Evolutionary conservation across 164 flowering plant species (phyloP).

Genomic region (Vitis labrusca): DNA sequence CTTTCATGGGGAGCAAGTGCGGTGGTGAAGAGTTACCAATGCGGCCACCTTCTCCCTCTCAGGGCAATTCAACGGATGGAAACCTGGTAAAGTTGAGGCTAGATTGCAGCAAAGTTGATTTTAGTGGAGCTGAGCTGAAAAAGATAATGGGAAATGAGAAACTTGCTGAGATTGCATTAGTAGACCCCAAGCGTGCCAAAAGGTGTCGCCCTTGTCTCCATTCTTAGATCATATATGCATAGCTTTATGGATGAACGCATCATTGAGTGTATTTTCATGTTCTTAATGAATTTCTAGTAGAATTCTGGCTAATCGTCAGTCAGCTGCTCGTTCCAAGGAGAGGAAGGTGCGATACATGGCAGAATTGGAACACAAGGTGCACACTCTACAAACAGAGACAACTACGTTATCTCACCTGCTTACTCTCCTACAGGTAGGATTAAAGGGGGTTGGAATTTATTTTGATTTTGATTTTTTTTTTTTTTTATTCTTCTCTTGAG

Average conservation of each 20-base stretch:
- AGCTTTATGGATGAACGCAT: background rate
- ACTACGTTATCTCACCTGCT: constrained; percentile 40
- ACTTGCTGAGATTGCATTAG: constrained; percentile 59
- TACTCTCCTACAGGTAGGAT: constrained; percentile 32
- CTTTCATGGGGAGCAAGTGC: constrained; percentile 17
- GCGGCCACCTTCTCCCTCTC: no score
- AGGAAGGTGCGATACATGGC: constrained; percentile 32
- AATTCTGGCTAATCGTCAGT: constrained; percentile 42
- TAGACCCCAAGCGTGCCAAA: constrained; percentile 75
- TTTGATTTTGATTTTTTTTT: background rate
- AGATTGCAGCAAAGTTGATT: constrained; percentile 71
- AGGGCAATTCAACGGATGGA: constrained; percentile 9
- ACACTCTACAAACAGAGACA: constrained; percentile 37
- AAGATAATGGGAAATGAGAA: constrained; percentile 67
- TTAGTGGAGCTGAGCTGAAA: constrained; percentile 66
- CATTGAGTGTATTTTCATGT: background rate
- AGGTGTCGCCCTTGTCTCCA: constrained; percentile 33
- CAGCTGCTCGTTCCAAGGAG: constrained; percentile 44
- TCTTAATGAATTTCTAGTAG: constrained; percentile 10
- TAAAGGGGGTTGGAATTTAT: background rate
- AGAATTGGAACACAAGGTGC: constrained; percentile 43
- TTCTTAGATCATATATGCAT: background rate
- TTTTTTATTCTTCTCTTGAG: background rate
- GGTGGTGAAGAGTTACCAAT: constrained; percentile 4
- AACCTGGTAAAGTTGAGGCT: constrained; percentile 19